phyloP scores from a whole-genome alignment of 2,329 filamentous ascomycete species.

The Colletotrichum costaricense region DNA sequence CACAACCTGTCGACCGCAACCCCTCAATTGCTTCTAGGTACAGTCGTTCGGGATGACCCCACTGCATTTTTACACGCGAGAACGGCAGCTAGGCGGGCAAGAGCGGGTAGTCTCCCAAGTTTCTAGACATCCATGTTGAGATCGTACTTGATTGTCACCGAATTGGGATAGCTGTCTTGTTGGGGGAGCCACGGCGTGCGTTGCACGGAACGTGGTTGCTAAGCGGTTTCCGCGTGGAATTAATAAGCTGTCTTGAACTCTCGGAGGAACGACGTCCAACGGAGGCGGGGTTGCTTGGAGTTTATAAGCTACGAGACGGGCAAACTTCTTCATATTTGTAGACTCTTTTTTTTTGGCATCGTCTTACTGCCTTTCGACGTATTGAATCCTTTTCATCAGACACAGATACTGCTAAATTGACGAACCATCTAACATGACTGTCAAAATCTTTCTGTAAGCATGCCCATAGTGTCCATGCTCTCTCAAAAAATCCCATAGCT shows the following conservation, averaged over 20 bases:
- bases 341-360: neutral
- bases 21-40: conserved; percentile 1
- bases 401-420: neutral
- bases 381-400: neutral
- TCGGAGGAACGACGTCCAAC: neutral
- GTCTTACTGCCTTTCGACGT: neutral
- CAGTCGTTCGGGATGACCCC: neutral
- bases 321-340: neutral
- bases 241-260: conserved; percentile 15
- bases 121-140: neutral
- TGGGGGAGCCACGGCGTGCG: neutral
- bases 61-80: neutral
- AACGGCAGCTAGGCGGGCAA: neutral
- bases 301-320: neutral
- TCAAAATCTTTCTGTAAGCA: conserved; percentile 56
- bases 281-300: neutral
- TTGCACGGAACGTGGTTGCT: neutral
- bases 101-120: neutral
- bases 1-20: neutral
- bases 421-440: conserved; percentile 45
- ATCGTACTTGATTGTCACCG: neutral
- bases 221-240: neutral
- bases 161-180: neutral
- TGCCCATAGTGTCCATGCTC: neutral
- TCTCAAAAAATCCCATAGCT: neutral